These are phyloP conservation scores for Boletus sp. DNA, from an alignment of 768 basidiomycete species.

Conservation along the genomic window DNA sequence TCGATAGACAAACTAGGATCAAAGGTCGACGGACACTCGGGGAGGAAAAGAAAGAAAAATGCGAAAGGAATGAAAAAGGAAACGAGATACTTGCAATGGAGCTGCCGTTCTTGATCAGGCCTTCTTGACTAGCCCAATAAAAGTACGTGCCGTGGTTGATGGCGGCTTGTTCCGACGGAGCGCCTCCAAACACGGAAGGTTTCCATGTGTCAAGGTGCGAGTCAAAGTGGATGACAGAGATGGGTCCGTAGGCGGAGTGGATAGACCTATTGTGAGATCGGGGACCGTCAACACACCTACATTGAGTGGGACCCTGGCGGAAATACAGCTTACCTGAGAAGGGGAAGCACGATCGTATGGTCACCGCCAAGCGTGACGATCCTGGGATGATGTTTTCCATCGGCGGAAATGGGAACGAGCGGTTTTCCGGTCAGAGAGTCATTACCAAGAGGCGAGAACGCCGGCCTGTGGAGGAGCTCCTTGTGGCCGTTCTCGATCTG, in stretches of 20 bases:
- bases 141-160: slow-evolving; percentile 92
- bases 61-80: slow-evolving; percentile 14
- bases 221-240: slow-evolving; percentile 86
- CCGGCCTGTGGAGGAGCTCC: slow-evolving; percentile 59
- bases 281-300: not conserved
- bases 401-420: slow-evolving; percentile 57
- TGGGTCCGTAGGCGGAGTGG: slow-evolving; percentile 72
- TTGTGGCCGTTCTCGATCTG: slow-evolving; percentile 77
- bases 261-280: slow-evolving; percentile 52
- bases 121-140: slow-evolving; percentile 84
- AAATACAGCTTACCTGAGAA: slow-evolving; percentile 33
- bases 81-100: slow-evolving; percentile 75
- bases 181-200: slow-evolving; percentile 70
- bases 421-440: slow-evolving; percentile 57
- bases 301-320: too few species aligned
- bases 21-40: slow-evolving; percentile 38
- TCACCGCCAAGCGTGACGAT: slow-evolving; percentile 86
- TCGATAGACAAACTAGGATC: slow-evolving; percentile 71
- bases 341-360: slow-evolving; percentile 75
- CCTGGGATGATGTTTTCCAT: slow-evolving; percentile 76
- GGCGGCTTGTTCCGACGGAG: slow-evolving; percentile 67
- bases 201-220: slow-evolving; percentile 83
- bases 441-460: slow-evolving; percentile 62
- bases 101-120: slow-evolving; percentile 71
- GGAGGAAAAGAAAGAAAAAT: slow-evolving; percentile 16